A percentile compares a stretch with the other conserved stretches of the same genome.
Conservation (phyloP, 1,284 basidiomycete species). For the Puccinia hordei region DNA sequence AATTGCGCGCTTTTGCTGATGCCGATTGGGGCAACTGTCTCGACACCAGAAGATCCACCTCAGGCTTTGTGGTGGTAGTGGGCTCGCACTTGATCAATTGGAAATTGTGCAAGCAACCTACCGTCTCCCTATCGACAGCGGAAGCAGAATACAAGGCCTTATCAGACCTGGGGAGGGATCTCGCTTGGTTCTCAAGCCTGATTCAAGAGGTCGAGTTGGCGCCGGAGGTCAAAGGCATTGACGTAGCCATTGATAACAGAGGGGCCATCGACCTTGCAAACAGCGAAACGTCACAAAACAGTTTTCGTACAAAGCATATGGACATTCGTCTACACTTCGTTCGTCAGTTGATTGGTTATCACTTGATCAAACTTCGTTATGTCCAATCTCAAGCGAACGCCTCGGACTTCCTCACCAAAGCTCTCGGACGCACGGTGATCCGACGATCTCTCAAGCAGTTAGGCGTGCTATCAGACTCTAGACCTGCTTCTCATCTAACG, state of each 20-base stretch:
- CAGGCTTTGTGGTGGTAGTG: not conserved
- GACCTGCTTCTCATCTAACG: too few relatives aligned
- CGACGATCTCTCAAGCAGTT: too few relatives aligned
- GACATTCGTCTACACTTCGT: not conserved
- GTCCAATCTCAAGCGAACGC: too few relatives aligned
- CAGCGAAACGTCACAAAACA: not conserved
- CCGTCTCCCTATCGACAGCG: not conserved
- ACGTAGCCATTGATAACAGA: not conserved
- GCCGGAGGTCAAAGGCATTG: not conserved
- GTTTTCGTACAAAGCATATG: not conserved
- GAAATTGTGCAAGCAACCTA: not conserved
- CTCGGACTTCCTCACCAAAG: too few relatives aligned
- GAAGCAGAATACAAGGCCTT: not conserved
- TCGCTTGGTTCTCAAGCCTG: not conserved
- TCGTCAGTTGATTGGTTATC: too few relatives aligned
- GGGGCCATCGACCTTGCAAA: not conserved
- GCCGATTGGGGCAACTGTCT: not conserved
- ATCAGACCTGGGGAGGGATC: not conserved
- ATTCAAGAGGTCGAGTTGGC: not conserved
- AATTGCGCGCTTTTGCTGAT: not conserved
- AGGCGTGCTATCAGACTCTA: too few relatives aligned
- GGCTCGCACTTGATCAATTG: not conserved
- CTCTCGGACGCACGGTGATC: too few relatives aligned
- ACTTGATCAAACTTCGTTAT: not conserved
- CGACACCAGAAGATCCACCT: not conserved